Evolutionary conservation across 306 rosid genomes (phyloP), one percentile per base, ranked within the genome.

Genomic region (Quillaja saponaria): DNA sequence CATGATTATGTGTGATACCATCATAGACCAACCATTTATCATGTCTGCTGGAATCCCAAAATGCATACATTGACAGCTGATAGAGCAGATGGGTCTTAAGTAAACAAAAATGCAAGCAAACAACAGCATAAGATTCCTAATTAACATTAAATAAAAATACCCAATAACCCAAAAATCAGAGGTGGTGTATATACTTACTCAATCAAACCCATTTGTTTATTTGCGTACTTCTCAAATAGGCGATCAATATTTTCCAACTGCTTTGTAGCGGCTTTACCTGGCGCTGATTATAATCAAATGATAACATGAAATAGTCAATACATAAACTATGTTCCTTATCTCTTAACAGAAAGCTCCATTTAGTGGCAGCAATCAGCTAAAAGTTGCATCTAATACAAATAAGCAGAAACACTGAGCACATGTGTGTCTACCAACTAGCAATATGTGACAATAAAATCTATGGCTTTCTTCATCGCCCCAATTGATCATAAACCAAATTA

Each of bases 181-280:
- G 33, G 55, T 40, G 15, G 46, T 34, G 42, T 14, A 45, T 7
- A 70, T 34, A 78, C 86, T 85, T 80, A 85, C 92, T 85, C 92
- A 72, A 85, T 80, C 79, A 75, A 54, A 44, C 66, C 77, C 35
- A 71, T 5, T 10, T 79, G 60, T 71, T 72, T 63, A 63, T 85
- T 82, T 19, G 78, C 63, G 5, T 85, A 85, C 16, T 60, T 46
- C 3, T 64, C 81, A 49, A 80, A 85, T n/a, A 85, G 62, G 2
- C 41, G 42, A 51, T 68, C 81, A 13, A 75, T 78, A n/a, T 58
- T 71, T 40, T 69, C 77, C 48, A 64, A 73, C 63, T 61, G 82
- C 80, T 80, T 80, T 15, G 80, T 6, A 1, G 67, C 63, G 58
- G 62, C 63, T 76, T 68, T 82, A 80, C 78, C 80, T 41, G 84